phyloP scores from a whole-genome alignment of 2,329 filamentous ascomycete genomes.

The Pestalotiopsis sp. region DNA sequence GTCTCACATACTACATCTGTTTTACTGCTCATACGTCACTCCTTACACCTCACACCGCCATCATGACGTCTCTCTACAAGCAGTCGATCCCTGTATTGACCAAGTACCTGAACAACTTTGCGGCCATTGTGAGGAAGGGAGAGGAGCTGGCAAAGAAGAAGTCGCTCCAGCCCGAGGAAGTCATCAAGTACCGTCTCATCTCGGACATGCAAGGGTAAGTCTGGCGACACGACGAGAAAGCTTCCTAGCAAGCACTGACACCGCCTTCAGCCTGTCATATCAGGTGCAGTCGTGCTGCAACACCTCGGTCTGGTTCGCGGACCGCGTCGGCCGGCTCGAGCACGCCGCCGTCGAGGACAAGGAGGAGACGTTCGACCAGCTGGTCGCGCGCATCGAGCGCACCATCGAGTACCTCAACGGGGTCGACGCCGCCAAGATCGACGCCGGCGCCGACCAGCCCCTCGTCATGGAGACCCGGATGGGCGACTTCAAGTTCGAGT shows the following conservation, averaged over 20 bases:
- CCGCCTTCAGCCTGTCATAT: conserved; percentile 10
- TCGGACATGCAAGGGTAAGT: conserved; percentile 16
- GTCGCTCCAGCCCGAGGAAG: conserved; percentile 12
- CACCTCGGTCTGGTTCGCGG: conserved; percentile 16
- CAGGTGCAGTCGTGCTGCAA: conserved; percentile 18
- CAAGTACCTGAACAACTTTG: conserved; percentile 16
- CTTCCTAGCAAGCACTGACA: neutral
- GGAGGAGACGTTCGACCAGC: conserved; percentile 48
- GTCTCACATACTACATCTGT: neutral
- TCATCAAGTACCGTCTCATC: conserved; percentile 15
- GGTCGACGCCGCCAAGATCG: conserved; percentile 40
- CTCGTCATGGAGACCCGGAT: conserved; percentile 34
- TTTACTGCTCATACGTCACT: neutral
- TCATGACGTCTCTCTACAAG: conserved; percentile 16
- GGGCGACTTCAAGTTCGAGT: conserved; percentile 17
- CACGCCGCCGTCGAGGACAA: conserved; percentile 17
- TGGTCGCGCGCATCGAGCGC: conserved; percentile 45
- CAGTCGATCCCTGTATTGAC: conserved; percentile 18
- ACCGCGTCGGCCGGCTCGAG: conserved; percentile 14
- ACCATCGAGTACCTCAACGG: conserved; percentile 46
- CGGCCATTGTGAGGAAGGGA: conserved; percentile 12
- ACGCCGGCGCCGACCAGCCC: conserved; percentile 40
- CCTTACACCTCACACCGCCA: neutral
- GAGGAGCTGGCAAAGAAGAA: conserved; percentile 15
- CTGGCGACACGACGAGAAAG: neutral